Conservation (phyloP, 2,329 filamentous ascomycete species). For the Parascedosporium putredinis region DNA sequence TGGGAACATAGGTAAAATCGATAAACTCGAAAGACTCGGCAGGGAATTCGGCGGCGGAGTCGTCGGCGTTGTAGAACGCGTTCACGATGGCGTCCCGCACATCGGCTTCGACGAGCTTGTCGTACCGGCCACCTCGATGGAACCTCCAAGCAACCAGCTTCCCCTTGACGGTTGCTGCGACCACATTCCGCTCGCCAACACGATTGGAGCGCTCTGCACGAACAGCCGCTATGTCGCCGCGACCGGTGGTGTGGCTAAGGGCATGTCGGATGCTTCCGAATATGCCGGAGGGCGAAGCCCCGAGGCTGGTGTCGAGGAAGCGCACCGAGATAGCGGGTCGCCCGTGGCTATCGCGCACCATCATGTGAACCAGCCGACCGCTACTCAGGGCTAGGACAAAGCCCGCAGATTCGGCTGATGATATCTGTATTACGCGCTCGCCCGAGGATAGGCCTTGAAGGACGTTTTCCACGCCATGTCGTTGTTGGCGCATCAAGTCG, state of each 20-base stretch:
- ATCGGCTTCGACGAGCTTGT: slow-evolving; percentile 62
- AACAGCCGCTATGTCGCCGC: slow-evolving; percentile 72
- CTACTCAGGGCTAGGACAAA: slow-evolving; percentile 78
- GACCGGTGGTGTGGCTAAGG: slow-evolving; percentile 57
- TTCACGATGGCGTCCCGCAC: slow-evolving; percentile 52
- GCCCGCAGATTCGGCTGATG: slow-evolving; percentile 75
- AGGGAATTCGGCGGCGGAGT: slow-evolving; percentile 35
- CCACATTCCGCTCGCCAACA: slow-evolving; percentile 74
- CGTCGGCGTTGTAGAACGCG: slow-evolving; percentile 47
- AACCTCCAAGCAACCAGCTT: slow-evolving; percentile 79
- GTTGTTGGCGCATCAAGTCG: slow-evolving; percentile 71
- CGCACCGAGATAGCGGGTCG: slow-evolving; percentile 70
- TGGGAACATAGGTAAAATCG: slow-evolving; percentile 65
- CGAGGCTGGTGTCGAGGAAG: slow-evolving; percentile 56
- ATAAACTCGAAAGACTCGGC: slow-evolving; percentile 59
- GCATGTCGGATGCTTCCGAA: slow-evolving; percentile 74
- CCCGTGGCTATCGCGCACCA: slow-evolving; percentile 75
- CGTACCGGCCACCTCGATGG: slow-evolving; percentile 76
- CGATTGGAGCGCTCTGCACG: slow-evolving; percentile 60
- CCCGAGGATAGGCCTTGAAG: slow-evolving; percentile 67
- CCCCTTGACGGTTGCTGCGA: slow-evolving; percentile 68
- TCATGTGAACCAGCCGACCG: slow-evolving; percentile 78
- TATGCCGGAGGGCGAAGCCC: slow-evolving; percentile 51
- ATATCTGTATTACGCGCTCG: slow-evolving; percentile 66
- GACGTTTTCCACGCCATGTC: slow-evolving; percentile 65